Conservation (phyloP, 345 rosid genomes). For the Aegle marmelos region DNA sequence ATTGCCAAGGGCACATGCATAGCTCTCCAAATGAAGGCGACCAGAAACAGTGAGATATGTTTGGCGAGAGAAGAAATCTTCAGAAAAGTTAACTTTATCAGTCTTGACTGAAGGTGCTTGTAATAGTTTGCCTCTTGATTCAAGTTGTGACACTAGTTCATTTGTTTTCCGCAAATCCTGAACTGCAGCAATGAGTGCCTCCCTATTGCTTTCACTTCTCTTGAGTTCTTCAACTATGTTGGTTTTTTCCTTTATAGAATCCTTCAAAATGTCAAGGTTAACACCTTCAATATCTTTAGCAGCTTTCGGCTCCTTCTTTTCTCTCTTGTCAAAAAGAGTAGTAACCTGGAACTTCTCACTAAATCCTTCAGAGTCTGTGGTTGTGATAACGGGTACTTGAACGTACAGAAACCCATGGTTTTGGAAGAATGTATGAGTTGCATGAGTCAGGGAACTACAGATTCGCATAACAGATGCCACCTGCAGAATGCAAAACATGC, state of each 20-base stretch:
- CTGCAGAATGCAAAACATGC: conserved; percentile 32
- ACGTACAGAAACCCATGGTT: conserved; percentile 60
- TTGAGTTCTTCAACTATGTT: conserved; percentile 63
- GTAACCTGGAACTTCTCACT: conserved; percentile 63
- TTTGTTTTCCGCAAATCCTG: conserved; percentile 67
- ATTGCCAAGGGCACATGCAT: conserved; percentile 85
- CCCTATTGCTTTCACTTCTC: conserved; percentile 77
- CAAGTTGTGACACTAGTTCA: conserved; percentile 65
- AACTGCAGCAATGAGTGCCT: conserved; percentile 63
- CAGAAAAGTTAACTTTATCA: conserved; percentile 32
- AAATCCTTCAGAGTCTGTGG: conserved; percentile 55
- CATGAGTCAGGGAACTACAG: conserved; percentile 60
- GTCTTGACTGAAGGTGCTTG: conserved; percentile 28
- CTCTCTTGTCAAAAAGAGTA: conserved; percentile 36
- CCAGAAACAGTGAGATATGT: conserved; percentile 70
- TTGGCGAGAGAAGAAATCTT: conserved; percentile 58
- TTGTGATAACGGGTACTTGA: conserved; percentile 79
- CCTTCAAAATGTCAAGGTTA: conserved; percentile 53
- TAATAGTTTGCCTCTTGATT: conserved; percentile 47
- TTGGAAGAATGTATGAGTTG: conserved; percentile 70
- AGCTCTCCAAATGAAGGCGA: conserved; percentile 82
- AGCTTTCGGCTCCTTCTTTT: conserved; percentile 28
- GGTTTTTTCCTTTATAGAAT: conserved; percentile 62
- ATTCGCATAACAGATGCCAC: conserved; percentile 75
- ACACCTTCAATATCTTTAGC: conserved; percentile 30